These are phyloP conservation scores for Buddleja alternifolia DNA, from an alignment of 257 asterid genomes.

Conservation along the genomic window DNA sequence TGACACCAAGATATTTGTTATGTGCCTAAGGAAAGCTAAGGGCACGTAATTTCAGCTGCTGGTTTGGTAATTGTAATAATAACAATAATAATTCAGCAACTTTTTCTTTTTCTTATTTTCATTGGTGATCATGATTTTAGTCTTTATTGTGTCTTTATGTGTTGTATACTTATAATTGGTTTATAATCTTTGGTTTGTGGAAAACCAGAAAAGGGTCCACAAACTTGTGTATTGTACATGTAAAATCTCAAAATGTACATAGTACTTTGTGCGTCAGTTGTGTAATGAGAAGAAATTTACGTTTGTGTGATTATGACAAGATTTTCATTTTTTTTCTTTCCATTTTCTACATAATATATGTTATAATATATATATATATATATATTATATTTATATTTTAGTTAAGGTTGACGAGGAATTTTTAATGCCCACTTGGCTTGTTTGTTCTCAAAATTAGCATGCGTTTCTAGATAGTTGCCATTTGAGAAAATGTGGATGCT, in stretches of 20 bases:
- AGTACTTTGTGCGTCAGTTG: background rate
- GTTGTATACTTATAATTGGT: background rate
- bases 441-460: too few species aligned
- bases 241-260: slow-evolving; percentile 33
- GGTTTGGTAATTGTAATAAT: slow-evolving; percentile 12
- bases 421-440: too few species aligned
- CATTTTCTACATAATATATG: too few species aligned
- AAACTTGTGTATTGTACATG: slow-evolving; percentile 2
- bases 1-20: background rate
- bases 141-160: background rate
- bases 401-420: too few species aligned
- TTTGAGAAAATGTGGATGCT: too few species aligned
- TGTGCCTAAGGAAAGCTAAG: slow-evolving; percentile 41
- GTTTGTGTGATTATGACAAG: too few species aligned
- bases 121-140: background rate
- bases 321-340: too few species aligned
- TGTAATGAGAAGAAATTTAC: too few species aligned
- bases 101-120: background rate
- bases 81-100: slow-evolving; percentile 11
- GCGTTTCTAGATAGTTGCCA: too few species aligned
- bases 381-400: too few species aligned
- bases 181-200: slow-evolving; percentile 38
- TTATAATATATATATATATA: too few species aligned
- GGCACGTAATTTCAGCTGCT: slow-evolving; percentile 19
- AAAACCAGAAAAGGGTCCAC: slow-evolving; percentile 40